Evolutionary conservation across 140 eudicot species (phyloP), one percentile per base, ranked within the genome.

Genomic region (Anethum foeniculum): DNA sequence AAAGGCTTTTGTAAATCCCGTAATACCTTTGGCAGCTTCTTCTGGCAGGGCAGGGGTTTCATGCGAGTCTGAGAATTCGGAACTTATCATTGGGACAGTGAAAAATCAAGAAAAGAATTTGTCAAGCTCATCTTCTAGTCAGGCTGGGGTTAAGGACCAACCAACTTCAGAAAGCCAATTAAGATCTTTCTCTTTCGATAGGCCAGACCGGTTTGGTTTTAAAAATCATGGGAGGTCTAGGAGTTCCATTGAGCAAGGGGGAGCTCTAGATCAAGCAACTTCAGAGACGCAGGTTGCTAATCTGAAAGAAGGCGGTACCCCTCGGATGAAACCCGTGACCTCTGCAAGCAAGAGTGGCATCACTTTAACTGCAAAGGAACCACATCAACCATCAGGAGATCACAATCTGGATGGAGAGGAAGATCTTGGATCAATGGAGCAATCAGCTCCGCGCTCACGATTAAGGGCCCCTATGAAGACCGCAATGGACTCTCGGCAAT

Each of bases 91-190:
- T 48, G 87, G 48, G 49, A 28, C 80, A 25, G 71, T 75, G 28
- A 88, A 81, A 39, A 64, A 25, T 85, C 84, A 52, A 78, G 77
- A 65, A 3, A 87, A 81, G 87, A 86, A 84, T 47, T 87, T 60
- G 71, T 88, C 92, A 39, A 84, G 80, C 80, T 79, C 91, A 67
- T 86, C 90, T 58, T 58, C 85, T 56, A 80, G 68, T 82, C 81
- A 77, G 74, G 64, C 80, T 4, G 92, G 86, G 58, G 85, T 85
- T 44, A 84, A 84, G 34, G 47, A 49, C 38, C 89, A 82, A 83
- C 81, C 93, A 73, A 47, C 81, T 51, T 49, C 79, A 38, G 86
- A 82, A 68, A 81, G 84, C 76, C 89, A 86, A 71, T 81, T 68
- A 23, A 91, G 86, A 51, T 74, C 85, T 52, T 85, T 60, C 47